Evolutionary conservation across 176 grass and related monocot species (phyloP).

Genomic region (Eragrostis nindensis): DNA sequence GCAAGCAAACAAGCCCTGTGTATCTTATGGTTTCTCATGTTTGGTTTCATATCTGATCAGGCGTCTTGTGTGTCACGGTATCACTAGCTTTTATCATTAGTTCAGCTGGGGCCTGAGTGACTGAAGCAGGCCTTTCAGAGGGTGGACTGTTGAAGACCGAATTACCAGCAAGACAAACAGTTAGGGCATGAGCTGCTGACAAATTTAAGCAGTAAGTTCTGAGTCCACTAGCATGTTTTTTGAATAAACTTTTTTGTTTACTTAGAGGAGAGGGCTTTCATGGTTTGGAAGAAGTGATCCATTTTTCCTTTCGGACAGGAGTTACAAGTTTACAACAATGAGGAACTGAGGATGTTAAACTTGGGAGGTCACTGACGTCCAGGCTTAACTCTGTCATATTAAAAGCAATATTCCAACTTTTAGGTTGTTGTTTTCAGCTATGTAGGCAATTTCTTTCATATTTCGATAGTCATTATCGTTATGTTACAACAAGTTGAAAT

Average conservation of each 20-base stretch:
- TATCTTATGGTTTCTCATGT: constrained; percentile 23
- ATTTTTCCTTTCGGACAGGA: not conserved
- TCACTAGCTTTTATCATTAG: not conserved
- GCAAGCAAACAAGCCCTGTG: no score
- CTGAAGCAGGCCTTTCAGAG: constrained; percentile 16
- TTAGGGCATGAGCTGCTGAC: not conserved
- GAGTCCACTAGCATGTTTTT: not conserved
- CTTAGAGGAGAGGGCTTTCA: not conserved
- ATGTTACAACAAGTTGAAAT: not conserved
- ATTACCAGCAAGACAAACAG: not conserved
- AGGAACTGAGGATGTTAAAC: not conserved
- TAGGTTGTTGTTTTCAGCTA: not conserved
- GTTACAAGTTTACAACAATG: not conserved
- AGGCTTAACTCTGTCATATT: not conserved
- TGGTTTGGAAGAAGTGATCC: not conserved
- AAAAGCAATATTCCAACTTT: constrained; percentile 13
- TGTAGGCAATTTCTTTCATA: constrained; percentile 13
- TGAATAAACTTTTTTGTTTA: not conserved
- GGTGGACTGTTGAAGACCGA: not conserved
- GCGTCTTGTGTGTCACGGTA: not conserved
- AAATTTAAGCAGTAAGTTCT: constrained; percentile 28
- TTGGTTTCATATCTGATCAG: constrained; percentile 33
- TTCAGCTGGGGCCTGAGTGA: constrained; percentile 3
- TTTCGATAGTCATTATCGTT: not conserved
- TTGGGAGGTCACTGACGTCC: not conserved